Evolutionary conservation across 352 stramenopile genomes (phyloP).

Genomic region (Phytophthora idaei): DNA sequence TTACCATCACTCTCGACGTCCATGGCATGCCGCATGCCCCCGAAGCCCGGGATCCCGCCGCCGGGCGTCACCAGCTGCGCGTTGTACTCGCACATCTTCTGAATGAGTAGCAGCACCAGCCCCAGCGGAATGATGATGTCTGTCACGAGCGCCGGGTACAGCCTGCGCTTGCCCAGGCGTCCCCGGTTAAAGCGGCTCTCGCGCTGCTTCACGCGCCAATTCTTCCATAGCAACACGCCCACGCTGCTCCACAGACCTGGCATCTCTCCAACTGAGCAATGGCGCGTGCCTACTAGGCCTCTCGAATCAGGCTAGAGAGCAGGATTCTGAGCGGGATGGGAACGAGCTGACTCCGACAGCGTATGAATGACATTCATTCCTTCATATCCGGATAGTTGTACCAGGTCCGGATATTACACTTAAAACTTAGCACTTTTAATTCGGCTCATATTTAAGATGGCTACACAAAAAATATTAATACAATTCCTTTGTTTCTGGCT

Average conservation of each 20-base stretch:
- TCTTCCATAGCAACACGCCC: constrained; percentile 80
- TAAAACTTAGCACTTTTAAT: too few relatives aligned
- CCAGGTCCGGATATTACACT: neutral
- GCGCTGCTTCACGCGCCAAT: constrained; percentile 85
- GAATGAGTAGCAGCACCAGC: constrained; percentile 64
- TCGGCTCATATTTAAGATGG: neutral
- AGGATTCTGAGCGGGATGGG: constrained; percentile 20
- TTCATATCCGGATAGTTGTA: neutral
- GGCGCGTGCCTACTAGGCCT: neutral
- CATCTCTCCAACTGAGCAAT: constrained; percentile 17
- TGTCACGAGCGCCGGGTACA: constrained; percentile 70
- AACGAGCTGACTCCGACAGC: constrained; percentile 8
- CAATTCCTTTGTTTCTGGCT: too few relatives aligned
- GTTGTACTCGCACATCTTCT: constrained; percentile 66
- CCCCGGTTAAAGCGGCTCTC: constrained; percentile 68
- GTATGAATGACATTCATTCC: constrained; percentile 7
- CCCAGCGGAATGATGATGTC: constrained; percentile 73
- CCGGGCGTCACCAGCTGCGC: constrained; percentile 29
- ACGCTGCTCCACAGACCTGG: constrained; percentile 39
- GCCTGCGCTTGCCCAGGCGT: constrained; percentile 45
- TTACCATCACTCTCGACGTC: neutral
- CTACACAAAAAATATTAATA: neutral
- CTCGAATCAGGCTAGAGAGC: too few relatives aligned
- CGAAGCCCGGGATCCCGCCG: constrained; percentile 4
- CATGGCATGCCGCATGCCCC: constrained; percentile 3